A percentile compares a stretch with the other conserved stretches of the same genome.
These are phyloP conservation scores for Pelargonium cotyledonis DNA, from an alignment of 441 rosid genomes.

Conservation along the genomic window DNA sequence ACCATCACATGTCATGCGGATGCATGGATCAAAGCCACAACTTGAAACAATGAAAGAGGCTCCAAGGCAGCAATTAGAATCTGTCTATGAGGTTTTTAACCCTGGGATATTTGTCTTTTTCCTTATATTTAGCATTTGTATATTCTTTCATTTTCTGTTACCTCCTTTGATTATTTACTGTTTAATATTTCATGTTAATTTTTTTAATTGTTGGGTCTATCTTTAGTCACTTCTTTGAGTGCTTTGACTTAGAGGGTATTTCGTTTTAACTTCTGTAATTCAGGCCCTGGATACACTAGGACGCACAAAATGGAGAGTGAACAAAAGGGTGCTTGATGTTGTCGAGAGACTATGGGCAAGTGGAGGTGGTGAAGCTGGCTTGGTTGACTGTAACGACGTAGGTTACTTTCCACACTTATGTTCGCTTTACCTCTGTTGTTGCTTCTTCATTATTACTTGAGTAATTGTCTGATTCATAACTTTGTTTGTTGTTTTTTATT, in stretches of 20 bases:
- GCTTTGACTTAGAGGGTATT: background rate
- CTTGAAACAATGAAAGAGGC: slow-evolving; percentile 55
- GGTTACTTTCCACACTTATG: slow-evolving; percentile 21
- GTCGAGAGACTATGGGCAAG: slow-evolving; percentile 88
- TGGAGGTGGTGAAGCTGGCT: slow-evolving; percentile 73
- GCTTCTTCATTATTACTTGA: background rate
- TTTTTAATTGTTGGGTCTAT: background rate
- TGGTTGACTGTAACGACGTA: slow-evolving; percentile 91
- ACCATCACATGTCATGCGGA: slow-evolving; percentile 85
- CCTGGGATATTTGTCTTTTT: slow-evolving; percentile 11
- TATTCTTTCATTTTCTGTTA: background rate
- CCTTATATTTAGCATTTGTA: background rate
- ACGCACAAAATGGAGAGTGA: slow-evolving; percentile 88
- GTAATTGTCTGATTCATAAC: background rate
- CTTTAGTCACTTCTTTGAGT: background rate
- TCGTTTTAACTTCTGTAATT: slow-evolving; percentile 17
- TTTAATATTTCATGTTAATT: background rate
- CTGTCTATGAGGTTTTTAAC: slow-evolving; percentile 72
- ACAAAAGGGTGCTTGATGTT: slow-evolving; percentile 68
- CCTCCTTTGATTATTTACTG: slow-evolving; percentile 1
- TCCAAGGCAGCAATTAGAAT: slow-evolving; percentile 51
- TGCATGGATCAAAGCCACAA: slow-evolving; percentile 85
- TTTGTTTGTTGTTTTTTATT: slow-evolving; percentile 18
- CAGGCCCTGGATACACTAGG: slow-evolving; percentile 96
- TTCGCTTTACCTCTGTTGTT: slow-evolving; percentile 12